A percentile compares a stretch with the other conserved stretches of the same genome.
These are phyloP conservation scores for Biscogniauxia sp. DNA, from an alignment of 2,329 filamentous ascomycete species.

Conservation along the genomic window DNA sequence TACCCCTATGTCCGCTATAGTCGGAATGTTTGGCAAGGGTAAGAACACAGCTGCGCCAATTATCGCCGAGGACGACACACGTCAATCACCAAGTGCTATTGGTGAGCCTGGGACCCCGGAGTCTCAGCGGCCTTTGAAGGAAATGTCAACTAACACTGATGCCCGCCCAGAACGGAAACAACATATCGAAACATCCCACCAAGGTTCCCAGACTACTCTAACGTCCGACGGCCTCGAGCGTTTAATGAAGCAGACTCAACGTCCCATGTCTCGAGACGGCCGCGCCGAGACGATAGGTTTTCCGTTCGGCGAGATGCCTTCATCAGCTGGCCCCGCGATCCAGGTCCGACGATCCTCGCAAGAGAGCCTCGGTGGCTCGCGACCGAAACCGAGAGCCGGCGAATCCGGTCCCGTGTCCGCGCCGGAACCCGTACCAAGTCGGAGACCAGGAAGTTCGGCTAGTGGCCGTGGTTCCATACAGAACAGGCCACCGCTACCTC, in stretches of 20 bases:
- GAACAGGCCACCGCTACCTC: conserved; percentile 68
- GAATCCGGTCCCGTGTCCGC: conserved; percentile 37
- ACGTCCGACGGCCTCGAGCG: conserved; percentile 81
- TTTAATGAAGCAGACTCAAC: conserved; percentile 59
- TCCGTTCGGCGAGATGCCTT: conserved; percentile 30
- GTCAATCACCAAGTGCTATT: conserved; percentile 47
- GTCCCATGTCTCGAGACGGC: conserved; percentile 25
- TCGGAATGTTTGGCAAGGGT: conserved; percentile 43
- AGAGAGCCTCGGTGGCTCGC: conserved; percentile 47
- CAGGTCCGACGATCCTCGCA: conserved; percentile 44
- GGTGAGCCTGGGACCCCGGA: conserved; percentile 48
- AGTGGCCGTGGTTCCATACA: conserved; percentile 54
- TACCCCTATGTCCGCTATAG: conserved; percentile 39
- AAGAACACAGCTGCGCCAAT: conserved; percentile 40
- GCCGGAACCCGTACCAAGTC: conserved; percentile 36
- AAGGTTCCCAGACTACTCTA: conserved; percentile 77
- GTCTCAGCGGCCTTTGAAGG: conserved; percentile 57
- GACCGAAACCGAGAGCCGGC: conserved; percentile 35
- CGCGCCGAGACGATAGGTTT: not conserved
- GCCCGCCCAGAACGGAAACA: conserved; percentile 40
- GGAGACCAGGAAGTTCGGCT: conserved; percentile 69
- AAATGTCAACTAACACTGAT: conserved; percentile 59
- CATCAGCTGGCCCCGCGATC: conserved; percentile 35
- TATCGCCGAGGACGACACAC: conserved; percentile 65
- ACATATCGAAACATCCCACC: conserved; percentile 56